Percentiles rank a stretch among this genome's conserved stretches.
These are phyloP conservation scores for Plasmopara muralis DNA, from an alignment of 352 stramenopile genomes.

Conservation along the genomic window DNA sequence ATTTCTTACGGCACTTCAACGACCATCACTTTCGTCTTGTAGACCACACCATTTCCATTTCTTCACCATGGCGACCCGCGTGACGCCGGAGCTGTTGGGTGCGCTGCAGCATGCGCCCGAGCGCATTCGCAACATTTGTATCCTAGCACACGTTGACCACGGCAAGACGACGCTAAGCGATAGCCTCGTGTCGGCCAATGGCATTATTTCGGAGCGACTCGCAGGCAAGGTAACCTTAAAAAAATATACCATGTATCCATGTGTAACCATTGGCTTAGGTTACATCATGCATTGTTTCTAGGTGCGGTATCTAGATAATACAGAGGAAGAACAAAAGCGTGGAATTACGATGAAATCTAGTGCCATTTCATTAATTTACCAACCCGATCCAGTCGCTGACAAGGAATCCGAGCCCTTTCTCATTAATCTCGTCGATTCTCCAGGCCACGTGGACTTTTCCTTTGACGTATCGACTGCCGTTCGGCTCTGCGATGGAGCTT, in stretches of 20 bases:
- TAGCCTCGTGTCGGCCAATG: conserved; percentile 93
- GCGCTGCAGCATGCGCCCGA: conserved; percentile 62
- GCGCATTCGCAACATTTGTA: conserved; percentile 93
- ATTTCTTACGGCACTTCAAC: no score
- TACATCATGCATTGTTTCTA: conserved; percentile 7
- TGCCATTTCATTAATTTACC: conserved; percentile 92
- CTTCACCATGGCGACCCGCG: conserved; percentile 23
- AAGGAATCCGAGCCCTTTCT: conserved; percentile 61
- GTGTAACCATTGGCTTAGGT: conserved; percentile 4
- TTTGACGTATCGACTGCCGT: conserved; percentile 94
- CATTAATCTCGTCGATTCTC: conserved; percentile 94
- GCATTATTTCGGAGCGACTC: conserved; percentile 95
- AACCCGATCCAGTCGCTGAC: conserved; percentile 31
- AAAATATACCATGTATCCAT: conserved; percentile 1
- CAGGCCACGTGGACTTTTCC: conserved; percentile 94
- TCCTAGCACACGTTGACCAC: conserved; percentile 94
- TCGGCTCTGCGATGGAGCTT: conserved; percentile 89
- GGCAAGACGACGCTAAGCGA: conserved; percentile 90
- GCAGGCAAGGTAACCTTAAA: conserved; percentile 76
- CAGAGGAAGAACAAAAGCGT: conserved; percentile 90
- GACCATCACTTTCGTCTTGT: no score
- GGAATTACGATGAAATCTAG: conserved; percentile 98
- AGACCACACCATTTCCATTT: no score
- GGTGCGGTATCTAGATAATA: conserved; percentile 94
- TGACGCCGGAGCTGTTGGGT: conserved; percentile 46